Evolutionary conservation across 192 early-diverging fungal genomes (phyloP), one percentile per base, ranked within the genome.

Genomic region (Geranomyces variabilis): DNA sequence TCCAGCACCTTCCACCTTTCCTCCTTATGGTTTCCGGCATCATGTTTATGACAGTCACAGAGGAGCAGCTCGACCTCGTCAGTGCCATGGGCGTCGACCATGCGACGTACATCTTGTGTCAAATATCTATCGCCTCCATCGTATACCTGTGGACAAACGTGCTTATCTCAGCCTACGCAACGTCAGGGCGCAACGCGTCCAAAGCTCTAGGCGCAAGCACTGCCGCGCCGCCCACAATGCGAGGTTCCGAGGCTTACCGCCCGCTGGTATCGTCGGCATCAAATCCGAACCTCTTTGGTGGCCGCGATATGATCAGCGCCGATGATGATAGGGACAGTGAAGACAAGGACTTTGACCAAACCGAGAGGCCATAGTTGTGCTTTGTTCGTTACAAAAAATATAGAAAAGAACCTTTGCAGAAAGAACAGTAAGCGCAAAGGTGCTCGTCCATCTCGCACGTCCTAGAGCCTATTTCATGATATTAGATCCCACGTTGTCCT

Each of bases 1-100:
- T 64, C 63, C 63, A 64, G 22, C 63, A 64, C 43, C 33, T 64
- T 13, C 7, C 41, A 6, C 63, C 63, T 8, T 64, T 24, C 63
- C 63, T 64, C 41, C 63, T 64, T 14, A 45, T 29, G 34, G 63
- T 64, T 14, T 64, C 63, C 4, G 63, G 63, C 4, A 64, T 36
- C 15, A 64, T 64, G 63, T 64, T 64, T 36, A 64, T 64, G 63
- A 64, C 63, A 36, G 63, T 64, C 43, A 64, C 63, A 2, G 63
- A 64, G 28, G 63, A 64, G 22, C 63, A 64, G 41, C 31, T 64
- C 14, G 63, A 14, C 21, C 43, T 64, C 21, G 29, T 64, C 63
- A 46, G 28, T 13, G 34, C 17, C 3, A 7, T 64, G 33, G 63
- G 63, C 6, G 43, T 64, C 34, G 63, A 64, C 22, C 63, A 64